A percentile compares a stretch with the other conserved stretches of the same genome.
These are phyloP conservation scores for Exophiala bonariae DNA, from an alignment of 2,329 filamentous ascomycete genomes.

Conservation along the genomic window DNA sequence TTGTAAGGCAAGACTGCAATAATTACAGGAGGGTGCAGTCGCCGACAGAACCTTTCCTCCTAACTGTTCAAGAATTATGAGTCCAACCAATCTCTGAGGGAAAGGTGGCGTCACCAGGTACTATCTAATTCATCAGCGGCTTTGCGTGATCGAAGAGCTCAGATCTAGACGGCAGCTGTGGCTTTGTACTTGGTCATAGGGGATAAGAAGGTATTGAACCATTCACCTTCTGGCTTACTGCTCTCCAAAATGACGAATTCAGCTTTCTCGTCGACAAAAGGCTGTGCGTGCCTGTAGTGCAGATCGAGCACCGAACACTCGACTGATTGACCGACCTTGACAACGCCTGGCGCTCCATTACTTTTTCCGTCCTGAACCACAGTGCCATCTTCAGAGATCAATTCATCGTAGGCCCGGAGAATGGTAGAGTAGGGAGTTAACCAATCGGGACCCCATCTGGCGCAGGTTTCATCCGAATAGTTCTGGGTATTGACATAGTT, in stretches of 20 bases:
- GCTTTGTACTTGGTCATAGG: conserved; percentile 10
- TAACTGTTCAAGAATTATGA: not conserved
- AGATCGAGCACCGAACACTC: conserved; percentile 41
- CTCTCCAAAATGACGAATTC: conserved; percentile 12
- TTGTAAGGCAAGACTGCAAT: not conserved
- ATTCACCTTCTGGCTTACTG: conserved; percentile 10
- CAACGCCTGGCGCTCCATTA: conserved; percentile 3
- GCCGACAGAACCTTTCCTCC: conserved; percentile 1
- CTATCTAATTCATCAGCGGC: conserved; percentile 2
- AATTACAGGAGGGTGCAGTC: conserved; percentile 3
- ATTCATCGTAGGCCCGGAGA: conserved; percentile 34
- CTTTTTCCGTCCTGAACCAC: conserved; percentile 8
- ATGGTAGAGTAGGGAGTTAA: conserved; percentile 37
- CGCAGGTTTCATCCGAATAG: conserved; percentile 28
- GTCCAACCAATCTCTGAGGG: conserved; percentile 1
- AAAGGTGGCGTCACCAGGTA: conserved; percentile 3
- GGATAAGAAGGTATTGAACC: conserved; percentile 12
- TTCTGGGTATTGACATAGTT: conserved; percentile 35
- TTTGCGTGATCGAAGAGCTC: conserved; percentile 2
- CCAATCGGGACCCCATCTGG: conserved; percentile 31
- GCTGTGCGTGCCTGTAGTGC: conserved; percentile 33
- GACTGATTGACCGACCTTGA: conserved; percentile 32
- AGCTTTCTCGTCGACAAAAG: conserved; percentile 7
- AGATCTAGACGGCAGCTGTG: conserved; percentile 2
- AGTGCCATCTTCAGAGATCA: conserved; percentile 34